Conservation (phyloP, 2,329 filamentous ascomycete species). For the Ceratocystis smalleyi region DNA sequence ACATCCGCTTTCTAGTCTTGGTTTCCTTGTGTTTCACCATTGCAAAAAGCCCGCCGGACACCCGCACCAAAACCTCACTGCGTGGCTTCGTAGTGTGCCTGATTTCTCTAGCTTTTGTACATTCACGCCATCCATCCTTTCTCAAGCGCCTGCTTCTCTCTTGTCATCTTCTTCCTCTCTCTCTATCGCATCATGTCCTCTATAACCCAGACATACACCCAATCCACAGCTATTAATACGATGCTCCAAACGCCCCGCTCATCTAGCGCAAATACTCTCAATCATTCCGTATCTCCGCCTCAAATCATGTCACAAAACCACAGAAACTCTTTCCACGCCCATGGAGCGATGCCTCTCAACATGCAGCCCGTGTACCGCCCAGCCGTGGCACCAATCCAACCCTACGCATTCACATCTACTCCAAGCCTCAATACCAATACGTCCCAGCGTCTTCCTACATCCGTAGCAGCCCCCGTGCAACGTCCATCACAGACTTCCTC, state of each 20-base stretch:
- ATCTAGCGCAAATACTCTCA: slow-evolving; percentile 38
- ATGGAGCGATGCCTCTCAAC: slow-evolving; percentile 26
- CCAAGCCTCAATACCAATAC: slow-evolving; percentile 43
- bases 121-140: background rate
- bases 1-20: background rate
- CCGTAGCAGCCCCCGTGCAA: slow-evolving; percentile 24
- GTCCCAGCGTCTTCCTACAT: slow-evolving; percentile 36
- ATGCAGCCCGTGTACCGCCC: slow-evolving; percentile 14
- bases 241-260: slow-evolving; percentile 61
- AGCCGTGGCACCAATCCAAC: slow-evolving; percentile 44
- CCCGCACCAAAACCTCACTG: background rate
- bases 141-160: background rate
- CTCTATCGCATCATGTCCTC: slow-evolving; percentile 49
- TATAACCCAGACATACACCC: slow-evolving; percentile 66
- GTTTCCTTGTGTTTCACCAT: too few relatives aligned
- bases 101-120: background rate
- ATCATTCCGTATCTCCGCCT: slow-evolving; percentile 35
- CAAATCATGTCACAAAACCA: slow-evolving; percentile 34
- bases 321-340: slow-evolving; percentile 36
- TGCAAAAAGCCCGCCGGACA: too few relatives aligned
- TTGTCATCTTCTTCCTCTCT: background rate
- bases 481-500: background rate
- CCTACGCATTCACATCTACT: slow-evolving; percentile 62
- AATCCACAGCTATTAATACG: slow-evolving; percentile 52
- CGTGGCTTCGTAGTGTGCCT: background rate